Conservation (phyloP, 768 basidiomycete genomes). For the Neoboletus subvelutipes region DNA sequence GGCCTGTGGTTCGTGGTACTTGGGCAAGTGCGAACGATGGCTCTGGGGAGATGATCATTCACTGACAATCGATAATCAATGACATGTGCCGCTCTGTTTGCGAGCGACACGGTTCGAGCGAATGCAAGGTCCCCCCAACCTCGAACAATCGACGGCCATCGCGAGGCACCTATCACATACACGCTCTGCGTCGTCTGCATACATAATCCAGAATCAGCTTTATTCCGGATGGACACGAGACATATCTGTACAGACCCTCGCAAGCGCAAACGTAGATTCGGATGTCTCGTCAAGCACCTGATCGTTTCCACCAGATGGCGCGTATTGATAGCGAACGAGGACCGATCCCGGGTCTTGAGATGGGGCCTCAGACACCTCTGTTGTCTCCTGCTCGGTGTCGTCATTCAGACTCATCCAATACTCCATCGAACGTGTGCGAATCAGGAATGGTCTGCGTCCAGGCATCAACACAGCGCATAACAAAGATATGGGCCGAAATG, state of each 20-base stretch:
- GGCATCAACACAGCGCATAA: background rate
- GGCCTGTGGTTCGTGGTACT: background rate
- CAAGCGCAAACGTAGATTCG: background rate
- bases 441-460: background rate
- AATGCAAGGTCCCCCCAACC: constrained; percentile 3
- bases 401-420: background rate
- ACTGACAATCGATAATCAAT: background rate
- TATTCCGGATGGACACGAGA: background rate
- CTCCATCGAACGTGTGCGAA: background rate
- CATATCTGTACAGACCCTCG: constrained; percentile 3
- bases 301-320: background rate
- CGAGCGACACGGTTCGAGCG: background rate
- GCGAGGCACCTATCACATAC: background rate
- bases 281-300: background rate
- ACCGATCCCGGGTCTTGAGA: background rate
- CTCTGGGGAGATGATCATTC: background rate
- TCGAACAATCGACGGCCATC: background rate
- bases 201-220: background rate
- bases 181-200: constrained; percentile 1
- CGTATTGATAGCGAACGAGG: background rate
- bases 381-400: background rate
- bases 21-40: constrained; percentile 1
- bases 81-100: background rate
- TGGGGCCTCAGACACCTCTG: background rate
- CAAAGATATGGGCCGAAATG: too few species aligned